These are phyloP conservation scores for Aspergillus ibericus DNA, from an alignment of 2,329 filamentous ascomycete species.

Conservation along the genomic window DNA sequence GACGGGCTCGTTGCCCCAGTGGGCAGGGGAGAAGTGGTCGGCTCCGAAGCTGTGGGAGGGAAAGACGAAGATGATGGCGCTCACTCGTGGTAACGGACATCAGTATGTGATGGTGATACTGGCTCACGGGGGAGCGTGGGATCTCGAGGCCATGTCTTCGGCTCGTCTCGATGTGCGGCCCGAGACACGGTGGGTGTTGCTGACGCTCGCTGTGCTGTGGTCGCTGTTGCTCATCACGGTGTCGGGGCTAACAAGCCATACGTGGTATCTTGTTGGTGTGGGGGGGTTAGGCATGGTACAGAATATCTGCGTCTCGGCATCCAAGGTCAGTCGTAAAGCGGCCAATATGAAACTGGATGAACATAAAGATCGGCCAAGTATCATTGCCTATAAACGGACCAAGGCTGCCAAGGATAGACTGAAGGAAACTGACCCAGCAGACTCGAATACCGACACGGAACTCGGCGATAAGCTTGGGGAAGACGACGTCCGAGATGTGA, in stretches of 20 bases:
- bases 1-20: conserved; percentile 43
- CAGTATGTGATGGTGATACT: conserved; percentile 44
- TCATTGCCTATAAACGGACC: background rate
- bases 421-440: background rate
- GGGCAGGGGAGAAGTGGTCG: conserved; percentile 47
- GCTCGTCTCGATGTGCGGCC: conserved; percentile 19
- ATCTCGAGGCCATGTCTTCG: conserved; percentile 46
- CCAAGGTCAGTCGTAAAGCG: background rate
- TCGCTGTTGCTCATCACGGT: conserved; percentile 44
- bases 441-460: background rate
- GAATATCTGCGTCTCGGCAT: conserved; percentile 28
- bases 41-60: conserved; percentile 30
- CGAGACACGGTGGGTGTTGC: conserved; percentile 10
- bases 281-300: conserved; percentile 42
- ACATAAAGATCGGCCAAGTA: background rate
- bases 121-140: conserved; percentile 34
- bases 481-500: background rate
- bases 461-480: background rate
- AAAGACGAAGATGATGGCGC: conserved; percentile 33
- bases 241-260: conserved; percentile 36
- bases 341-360: background rate
- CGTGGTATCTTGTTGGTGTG: conserved; percentile 46
- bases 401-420: background rate
- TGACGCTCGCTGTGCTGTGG: conserved; percentile 36
- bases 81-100: conserved; percentile 46